phyloP scores from a whole-genome alignment of 805 yeast species.

The Teunomyces barrocoloradensis region DNA sequence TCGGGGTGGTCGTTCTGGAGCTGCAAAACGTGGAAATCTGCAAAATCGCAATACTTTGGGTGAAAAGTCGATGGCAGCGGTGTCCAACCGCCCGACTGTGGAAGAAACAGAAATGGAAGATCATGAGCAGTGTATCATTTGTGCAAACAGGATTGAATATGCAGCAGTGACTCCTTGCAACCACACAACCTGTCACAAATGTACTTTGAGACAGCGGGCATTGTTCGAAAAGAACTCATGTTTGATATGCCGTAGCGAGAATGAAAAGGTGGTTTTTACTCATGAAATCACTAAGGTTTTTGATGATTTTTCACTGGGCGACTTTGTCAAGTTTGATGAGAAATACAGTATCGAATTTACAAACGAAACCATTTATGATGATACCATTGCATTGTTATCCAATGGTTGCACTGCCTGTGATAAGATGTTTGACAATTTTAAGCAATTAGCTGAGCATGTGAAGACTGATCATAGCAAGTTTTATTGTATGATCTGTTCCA shows the following conservation, averaged over 20 bases:
- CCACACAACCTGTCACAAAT: slow-evolving; percentile 78
- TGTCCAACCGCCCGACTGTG: slow-evolving; percentile 9
- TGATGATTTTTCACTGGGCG: slow-evolving; percentile 31
- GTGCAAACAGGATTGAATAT: slow-evolving; percentile 68
- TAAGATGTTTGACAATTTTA: slow-evolving; percentile 47
- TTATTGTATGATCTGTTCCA: slow-evolving; percentile 74
- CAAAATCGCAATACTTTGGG: slow-evolving; percentile 5
- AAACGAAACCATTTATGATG: slow-evolving; percentile 43
- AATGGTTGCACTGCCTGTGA: slow-evolving; percentile 56
- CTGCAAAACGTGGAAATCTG: not conserved
- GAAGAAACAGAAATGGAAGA: slow-evolving; percentile 29
- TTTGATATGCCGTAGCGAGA: slow-evolving; percentile 79
- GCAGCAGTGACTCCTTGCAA: slow-evolving; percentile 79
- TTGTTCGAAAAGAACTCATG: slow-evolving; percentile 72
- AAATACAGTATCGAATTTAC: slow-evolving; percentile 62
- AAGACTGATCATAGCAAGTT: slow-evolving; percentile 58
- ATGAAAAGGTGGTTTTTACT: slow-evolving; percentile 55
- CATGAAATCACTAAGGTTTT: slow-evolving; percentile 38
- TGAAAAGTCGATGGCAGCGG: slow-evolving; percentile 7
- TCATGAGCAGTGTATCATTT: slow-evolving; percentile 67
- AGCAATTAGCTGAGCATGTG: slow-evolving; percentile 63
- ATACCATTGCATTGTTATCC: slow-evolving; percentile 51
- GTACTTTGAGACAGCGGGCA: slow-evolving; percentile 81
- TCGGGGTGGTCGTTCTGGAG: slow-evolving; percentile 1
- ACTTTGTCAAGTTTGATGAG: slow-evolving; percentile 36